Evolutionary conservation across 768 basidiomycete genomes (phyloP).

Genomic region (Russula olivacea): DNA sequence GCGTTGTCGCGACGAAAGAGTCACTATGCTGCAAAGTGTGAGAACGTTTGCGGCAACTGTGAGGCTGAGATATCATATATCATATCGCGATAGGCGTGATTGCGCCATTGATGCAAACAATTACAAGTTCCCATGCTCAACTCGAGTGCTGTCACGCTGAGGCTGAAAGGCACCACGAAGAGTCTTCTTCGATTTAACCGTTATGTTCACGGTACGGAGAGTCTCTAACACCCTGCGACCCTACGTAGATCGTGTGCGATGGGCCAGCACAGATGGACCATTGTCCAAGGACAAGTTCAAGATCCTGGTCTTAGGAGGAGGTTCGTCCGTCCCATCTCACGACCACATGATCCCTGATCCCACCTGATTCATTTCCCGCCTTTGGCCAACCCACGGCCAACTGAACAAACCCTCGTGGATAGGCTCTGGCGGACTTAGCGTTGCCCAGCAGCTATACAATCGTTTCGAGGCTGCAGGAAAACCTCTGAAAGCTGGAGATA

Average conservation of each 20-base stretch:
- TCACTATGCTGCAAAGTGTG: background rate
- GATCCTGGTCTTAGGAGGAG: conserved; percentile 83
- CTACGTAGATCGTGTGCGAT: conserved; percentile 17
- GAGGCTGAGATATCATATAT: background rate
- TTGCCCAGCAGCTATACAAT: conserved; percentile 84
- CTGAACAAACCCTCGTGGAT: conserved; percentile 5
- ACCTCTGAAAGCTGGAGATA: conserved; percentile 62
- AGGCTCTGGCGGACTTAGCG: conserved; percentile 79
- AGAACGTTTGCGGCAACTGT: background rate
- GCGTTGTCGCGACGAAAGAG: background rate
- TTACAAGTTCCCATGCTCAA: conserved; percentile 5
- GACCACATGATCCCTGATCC: conserved; percentile 11
- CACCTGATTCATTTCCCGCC: background rate
- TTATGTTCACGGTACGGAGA: conserved; percentile 17
- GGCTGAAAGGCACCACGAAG: background rate
- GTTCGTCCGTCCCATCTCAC: conserved; percentile 38
- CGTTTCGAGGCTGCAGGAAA: conserved; percentile 68
- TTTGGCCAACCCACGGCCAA: background rate
- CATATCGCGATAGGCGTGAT: background rate
- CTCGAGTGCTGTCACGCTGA: background rate
- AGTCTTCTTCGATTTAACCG: background rate
- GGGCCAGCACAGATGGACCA: conserved; percentile 36
- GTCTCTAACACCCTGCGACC: conserved; percentile 3
- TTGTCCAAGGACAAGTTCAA: conserved; percentile 57
- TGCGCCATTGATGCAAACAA: conserved; percentile 4